phyloP scores from a whole-genome alignment of 1,284 basidiomycete genomes.

The Amylostereum areolatum region DNA sequence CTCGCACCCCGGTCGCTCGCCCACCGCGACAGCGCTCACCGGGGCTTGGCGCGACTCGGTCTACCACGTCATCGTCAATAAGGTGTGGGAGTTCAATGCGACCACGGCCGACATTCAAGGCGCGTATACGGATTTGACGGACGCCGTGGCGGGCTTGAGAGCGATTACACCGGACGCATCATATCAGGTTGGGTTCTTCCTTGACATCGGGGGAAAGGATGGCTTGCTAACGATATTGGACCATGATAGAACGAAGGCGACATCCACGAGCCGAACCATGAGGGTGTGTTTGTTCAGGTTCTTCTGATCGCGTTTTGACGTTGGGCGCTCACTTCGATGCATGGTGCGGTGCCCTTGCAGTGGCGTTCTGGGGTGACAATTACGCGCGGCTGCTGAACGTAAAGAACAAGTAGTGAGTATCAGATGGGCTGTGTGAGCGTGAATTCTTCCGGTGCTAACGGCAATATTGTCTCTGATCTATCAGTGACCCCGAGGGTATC shows the following conservation, averaged over 20 bases:
- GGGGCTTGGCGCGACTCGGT: not conserved
- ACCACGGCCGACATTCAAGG: not conserved
- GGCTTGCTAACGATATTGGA: not conserved
- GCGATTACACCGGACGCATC: not conserved
- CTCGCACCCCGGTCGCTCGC: not conserved
- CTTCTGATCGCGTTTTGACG: too few species aligned
- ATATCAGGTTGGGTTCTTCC: not conserved
- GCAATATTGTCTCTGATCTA: too few species aligned
- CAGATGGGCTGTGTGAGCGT: too few species aligned
- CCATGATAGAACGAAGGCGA: not conserved
- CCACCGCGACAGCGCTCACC: not conserved
- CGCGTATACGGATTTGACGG: not conserved
- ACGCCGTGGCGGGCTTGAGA: not conserved
- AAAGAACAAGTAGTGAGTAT: not conserved
- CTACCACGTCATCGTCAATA: not conserved
- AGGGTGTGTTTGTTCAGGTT: too few species aligned
- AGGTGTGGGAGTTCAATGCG: not conserved
- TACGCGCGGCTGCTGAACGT: not conserved
- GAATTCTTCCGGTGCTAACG: too few species aligned
- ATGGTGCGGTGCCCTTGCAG: too few species aligned
- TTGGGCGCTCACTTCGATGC: too few species aligned
- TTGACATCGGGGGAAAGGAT: not conserved
- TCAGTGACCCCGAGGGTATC: not conserved
- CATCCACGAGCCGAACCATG: not conserved
- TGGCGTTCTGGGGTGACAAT: not conserved